These are phyloP conservation scores for Calonectria fujianensis DNA, from an alignment of 2,329 filamentous ascomycete genomes.

Conservation along the genomic window DNA sequence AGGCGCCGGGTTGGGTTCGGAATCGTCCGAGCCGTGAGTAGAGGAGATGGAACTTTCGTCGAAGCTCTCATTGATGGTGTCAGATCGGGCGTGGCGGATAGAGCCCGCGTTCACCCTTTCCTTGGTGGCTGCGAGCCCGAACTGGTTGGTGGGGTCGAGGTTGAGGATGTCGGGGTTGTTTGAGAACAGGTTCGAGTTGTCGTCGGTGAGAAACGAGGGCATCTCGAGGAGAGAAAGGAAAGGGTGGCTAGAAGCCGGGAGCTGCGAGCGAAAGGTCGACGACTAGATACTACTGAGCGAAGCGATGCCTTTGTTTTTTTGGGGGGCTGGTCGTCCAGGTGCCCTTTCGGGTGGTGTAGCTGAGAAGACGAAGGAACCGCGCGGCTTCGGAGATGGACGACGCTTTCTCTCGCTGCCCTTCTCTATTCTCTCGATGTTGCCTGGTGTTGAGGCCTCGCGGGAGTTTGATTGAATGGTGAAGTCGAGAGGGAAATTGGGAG, in stretches of 20 bases:
- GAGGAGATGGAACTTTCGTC: constrained; percentile 74
- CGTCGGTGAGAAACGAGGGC: constrained; percentile 73
- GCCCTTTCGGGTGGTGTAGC: constrained; percentile 13
- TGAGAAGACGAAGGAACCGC: constrained; percentile 26
- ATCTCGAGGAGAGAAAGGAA: constrained; percentile 62
- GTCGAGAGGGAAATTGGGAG: constrained; percentile 54
- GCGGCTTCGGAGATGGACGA: constrained; percentile 37
- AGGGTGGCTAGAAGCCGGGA: constrained; percentile 47
- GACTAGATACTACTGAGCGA: constrained; percentile 51
- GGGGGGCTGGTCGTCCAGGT: constrained; percentile 24
- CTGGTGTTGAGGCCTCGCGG: constrained; percentile 44
- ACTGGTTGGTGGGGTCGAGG: constrained; percentile 64
- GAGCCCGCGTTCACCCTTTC: constrained; percentile 60
- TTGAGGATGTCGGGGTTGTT: constrained; percentile 66
- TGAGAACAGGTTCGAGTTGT: constrained; percentile 65
- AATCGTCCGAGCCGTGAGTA: constrained; percentile 71
- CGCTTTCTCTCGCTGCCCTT: constrained; percentile 35
- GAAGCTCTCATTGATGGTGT: constrained; percentile 71
- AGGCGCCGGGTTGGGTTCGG: constrained; percentile 65
- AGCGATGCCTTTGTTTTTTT: constrained; percentile 49
- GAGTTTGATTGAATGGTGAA: constrained; percentile 45
- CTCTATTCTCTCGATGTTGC: constrained; percentile 30
- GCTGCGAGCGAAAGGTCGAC: constrained; percentile 48
- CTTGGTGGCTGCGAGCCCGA: constrained; percentile 59
- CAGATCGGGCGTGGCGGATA: constrained; percentile 65